phyloP scores from a whole-genome alignment of 2,329 filamentous ascomycete genomes.

The Ustulina deusta region DNA sequence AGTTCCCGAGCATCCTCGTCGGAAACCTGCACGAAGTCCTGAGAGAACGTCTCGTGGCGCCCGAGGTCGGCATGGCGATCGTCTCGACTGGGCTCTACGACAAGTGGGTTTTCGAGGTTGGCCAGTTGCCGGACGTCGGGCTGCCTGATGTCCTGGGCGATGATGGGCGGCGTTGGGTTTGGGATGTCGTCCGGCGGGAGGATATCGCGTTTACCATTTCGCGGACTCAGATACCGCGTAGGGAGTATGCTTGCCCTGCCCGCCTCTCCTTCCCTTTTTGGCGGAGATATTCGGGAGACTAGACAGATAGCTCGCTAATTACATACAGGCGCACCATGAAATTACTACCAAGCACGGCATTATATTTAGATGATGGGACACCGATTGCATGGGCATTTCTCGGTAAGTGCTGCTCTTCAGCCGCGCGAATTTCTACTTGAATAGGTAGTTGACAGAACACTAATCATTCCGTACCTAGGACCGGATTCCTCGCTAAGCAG shows the following conservation, averaged over 20 bases:
- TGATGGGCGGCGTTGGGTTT: conserved; percentile 49
- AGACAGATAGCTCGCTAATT: neutral
- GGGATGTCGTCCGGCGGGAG: conserved; percentile 63
- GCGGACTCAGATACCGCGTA: conserved; percentile 67
- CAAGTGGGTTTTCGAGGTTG: conserved; percentile 69
- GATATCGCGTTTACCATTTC: conserved; percentile 69
- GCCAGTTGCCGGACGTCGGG: conserved; percentile 56
- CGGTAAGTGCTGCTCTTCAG: conserved; percentile 50
- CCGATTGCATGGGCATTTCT: conserved; percentile 75
- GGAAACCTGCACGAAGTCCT: conserved; percentile 58
- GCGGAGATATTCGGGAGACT: neutral
- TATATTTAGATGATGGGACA: conserved; percentile 60
- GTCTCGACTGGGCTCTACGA: conserved; percentile 55
- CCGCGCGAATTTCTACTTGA: conserved; percentile 43
- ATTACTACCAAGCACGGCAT: conserved; percentile 58
- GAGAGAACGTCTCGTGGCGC: conserved; percentile 47
- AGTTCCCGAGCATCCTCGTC: conserved; percentile 51
- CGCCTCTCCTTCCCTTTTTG: neutral
- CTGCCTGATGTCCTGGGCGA: conserved; percentile 29
- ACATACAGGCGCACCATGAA: conserved; percentile 35
- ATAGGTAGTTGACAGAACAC: neutral
- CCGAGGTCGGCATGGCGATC: conserved; percentile 42
- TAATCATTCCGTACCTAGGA: conserved; percentile 50
- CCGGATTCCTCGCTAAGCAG: conserved; percentile 71
- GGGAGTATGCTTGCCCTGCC: conserved; percentile 56